Base-by-base conservation (phyloP, 148 eudicot species). In the Beta vulgaris region DNA sequence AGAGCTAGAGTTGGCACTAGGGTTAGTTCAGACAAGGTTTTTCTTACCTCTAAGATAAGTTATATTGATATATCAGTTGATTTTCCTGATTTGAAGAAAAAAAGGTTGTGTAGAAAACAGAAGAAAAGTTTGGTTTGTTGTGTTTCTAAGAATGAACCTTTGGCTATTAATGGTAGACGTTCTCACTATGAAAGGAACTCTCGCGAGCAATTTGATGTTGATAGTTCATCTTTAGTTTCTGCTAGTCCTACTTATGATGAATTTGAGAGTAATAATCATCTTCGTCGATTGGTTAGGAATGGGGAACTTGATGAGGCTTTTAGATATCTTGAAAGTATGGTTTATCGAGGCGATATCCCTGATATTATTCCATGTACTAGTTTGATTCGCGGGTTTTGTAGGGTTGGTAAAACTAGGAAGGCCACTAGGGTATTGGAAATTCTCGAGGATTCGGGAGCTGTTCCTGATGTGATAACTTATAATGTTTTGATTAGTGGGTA, bases 391-490 rank as follows among this genome's bases (percentile, higher is more conserved):
- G 90, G 89, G 78, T 83, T 88, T 81, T 90, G 91, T 80, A 76
- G 82, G 28, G 15, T 71, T 19, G 85, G 91, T 70, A 83, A 84
- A 42, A 88, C 91, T 75, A 81, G 79, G 77, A 88, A 82, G 66
- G 95, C 95, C n/a, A 82, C 89, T 68, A 82, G 88, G 81, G 87
- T 88, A 53, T 62, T 90, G 81, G 84, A 87, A 34, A 87, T 87
- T 77, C 83, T 90, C 19, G 91, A 88, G 73, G 91, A 85, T n/a
- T 88, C 91, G 1, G 95, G 95, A 16, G 90, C 91, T 75, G 87
- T 90, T 23, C 91, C 90, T 14, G 90, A 90, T 87, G 90, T 90
- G 42, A 85, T 86, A 29, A 85, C 89, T 14, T 90, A 90, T 37
- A 88, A 88, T 75, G 88, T 87, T 69, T 81, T 90, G 83, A 88